Base-by-base conservation (phyloP, 441 rosid genomes). In the Macaranga tanarius region DNA sequence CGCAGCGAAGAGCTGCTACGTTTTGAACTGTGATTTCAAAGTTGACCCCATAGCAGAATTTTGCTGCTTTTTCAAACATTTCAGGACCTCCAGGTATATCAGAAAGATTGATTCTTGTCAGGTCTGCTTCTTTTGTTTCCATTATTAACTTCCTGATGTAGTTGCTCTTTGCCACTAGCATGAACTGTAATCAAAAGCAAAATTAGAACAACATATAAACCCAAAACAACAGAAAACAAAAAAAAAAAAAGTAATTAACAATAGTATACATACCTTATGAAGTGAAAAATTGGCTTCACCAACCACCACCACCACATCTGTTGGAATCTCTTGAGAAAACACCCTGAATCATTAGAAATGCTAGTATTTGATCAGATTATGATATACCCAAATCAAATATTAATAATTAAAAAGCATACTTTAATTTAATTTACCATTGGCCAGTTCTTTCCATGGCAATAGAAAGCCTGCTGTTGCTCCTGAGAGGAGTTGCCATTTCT, bases 121-220 rank as follows among this genome's bases (percentile, higher is more conserved):
- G 77, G 58, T 88, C 97, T 0, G 81, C 66, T 61, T 85, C 93
- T 42, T 86, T 77, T 0, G 99, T 86, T 67, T 90, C 97, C 82
- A 89, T 70, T 65, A 94, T 89, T 57, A 90, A 74, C 62, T 85
- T 87, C 67, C 99, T 86, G 73, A 94, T 83, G 84, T 83, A 80
- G 75, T 94, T 94, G 80, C 99, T 90, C 86, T 92, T 94, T 5
- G 95, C 93, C 62, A 89, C 93, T 28, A 94, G 81, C 93, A 89
- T 86, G 83, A 90, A 92, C 98, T 92, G 83, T 67, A 28, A n/a
- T 17, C 16, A 12, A 28, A 56, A 7, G 2, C 19, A 22, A 57
- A 10, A 2, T 58, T 16, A 23, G 4, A 22, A 19, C 6, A 52
- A 52, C 7, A 52, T 17, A 31, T 52, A 19, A 8, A 19, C 31